Evolutionary conservation across 2,329 filamentous ascomycete species (phyloP), one percentile per base, ranked within the genome.

Genomic region (Ophiocordyceps camponoti-rufipedis): DNA sequence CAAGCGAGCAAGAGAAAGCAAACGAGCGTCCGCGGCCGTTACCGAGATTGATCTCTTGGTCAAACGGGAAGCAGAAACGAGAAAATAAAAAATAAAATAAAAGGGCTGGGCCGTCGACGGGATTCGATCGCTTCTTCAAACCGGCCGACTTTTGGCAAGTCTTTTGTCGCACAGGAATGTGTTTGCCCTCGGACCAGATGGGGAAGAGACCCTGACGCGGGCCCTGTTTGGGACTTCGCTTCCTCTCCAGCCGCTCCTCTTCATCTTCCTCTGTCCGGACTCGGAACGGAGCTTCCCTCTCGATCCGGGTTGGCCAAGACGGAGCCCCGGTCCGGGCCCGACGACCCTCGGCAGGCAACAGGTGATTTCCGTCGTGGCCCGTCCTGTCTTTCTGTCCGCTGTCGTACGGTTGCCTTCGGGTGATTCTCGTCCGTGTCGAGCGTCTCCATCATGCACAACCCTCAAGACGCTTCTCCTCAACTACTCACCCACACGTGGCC

Each of bases 341-440:
- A 6, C 5, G 14, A n/a, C n/a, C 35, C 35, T 38, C 13, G 35
- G 35, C 14, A 38, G 14, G 35, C n/a, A n/a, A 14, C 12, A n/a
- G 23, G 23, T 23, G 23, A 16, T 72, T 67, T 54, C 69, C 70
- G 1, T 54, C 55, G 5, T 60, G 70, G 4, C 55, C 58, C 31
- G 66, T 75, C 58, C 58, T 75, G 29, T 59, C 75, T 28, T 52
- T 71, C 42, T 66, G 65, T 50, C 56, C 62, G 35, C 52, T 62
- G 32, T 51, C 52, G 32, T 59, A 67, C 45, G 54, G 64, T 23
- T 54, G 66, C 43, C 61, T 56, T 33, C 23, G 23, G 23, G 23
- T 23, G 23, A 23, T 23, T 23, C 23, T 23, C 23, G 23, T 23
- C 23, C 23, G 23, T 23, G 23, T 23, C 23, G 23, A 23, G 23